These are phyloP conservation scores for Apophysomyces variabilis DNA, from an alignment of 371 early-diverging fungal genomes.

Conservation along the genomic window DNA sequence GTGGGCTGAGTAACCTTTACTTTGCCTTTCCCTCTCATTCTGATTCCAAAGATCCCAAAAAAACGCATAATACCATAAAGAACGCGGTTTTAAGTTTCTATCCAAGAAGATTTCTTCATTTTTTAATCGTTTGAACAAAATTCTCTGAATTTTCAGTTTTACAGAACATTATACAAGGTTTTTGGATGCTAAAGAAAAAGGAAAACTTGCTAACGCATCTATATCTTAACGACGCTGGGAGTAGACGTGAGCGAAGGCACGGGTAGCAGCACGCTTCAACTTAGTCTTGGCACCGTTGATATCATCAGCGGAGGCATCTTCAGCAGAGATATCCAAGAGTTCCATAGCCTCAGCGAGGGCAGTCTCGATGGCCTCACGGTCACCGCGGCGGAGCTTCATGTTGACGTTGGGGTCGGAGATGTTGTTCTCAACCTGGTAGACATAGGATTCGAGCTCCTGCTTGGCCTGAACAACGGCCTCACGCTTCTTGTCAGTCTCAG, in stretches of 20 bases:
- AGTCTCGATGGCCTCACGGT: conserved; percentile 85
- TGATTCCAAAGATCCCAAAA: no score
- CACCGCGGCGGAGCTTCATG: conserved; percentile 80
- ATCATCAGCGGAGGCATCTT: conserved; percentile 85
- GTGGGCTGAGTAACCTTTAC: no score
- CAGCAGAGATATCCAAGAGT: conserved; percentile 80
- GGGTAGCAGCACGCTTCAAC: conserved; percentile 85
- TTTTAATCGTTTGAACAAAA: conserved; percentile 8
- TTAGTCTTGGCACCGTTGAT: conserved; percentile 89
- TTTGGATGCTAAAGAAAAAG: conserved; percentile 34
- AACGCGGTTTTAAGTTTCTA: not conserved
- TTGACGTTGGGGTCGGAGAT: conserved; percentile 82
- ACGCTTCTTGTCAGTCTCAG: conserved; percentile 82
- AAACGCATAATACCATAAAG: no score
- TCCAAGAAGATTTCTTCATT: not conserved
- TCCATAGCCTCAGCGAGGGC: conserved; percentile 88
- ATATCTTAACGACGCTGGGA: conserved; percentile 52
- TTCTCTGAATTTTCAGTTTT: conserved; percentile 10
- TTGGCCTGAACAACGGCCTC: conserved; percentile 82
- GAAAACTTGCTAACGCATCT: conserved; percentile 28
- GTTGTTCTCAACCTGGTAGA: conserved; percentile 87
- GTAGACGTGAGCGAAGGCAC: conserved; percentile 76
- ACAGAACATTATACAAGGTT: conserved; percentile 14
- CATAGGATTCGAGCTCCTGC: conserved; percentile 87
- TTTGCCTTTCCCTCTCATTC: no score